Conservation (phyloP, 2,329 filamentous ascomycete genomes). For the Pestalotiopsis fici region DNA sequence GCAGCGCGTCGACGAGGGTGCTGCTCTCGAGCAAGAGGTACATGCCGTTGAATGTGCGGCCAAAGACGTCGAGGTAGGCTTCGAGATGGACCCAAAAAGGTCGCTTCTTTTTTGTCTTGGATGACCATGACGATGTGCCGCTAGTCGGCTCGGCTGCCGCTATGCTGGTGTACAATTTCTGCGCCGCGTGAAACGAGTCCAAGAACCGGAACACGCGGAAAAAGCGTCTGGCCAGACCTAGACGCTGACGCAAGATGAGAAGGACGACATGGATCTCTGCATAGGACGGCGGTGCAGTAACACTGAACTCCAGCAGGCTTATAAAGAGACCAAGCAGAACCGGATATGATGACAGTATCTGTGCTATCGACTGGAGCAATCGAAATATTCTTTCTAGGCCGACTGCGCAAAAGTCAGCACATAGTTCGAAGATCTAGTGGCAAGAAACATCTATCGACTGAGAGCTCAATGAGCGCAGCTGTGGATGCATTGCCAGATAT, state of each 20-base stretch:
- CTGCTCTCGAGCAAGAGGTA: conserved; percentile 69
- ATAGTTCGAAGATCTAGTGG: neutral
- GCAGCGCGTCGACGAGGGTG: conserved; percentile 57
- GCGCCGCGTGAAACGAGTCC: conserved; percentile 56
- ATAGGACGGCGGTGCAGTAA: conserved; percentile 19
- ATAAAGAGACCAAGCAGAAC: conserved; percentile 37
- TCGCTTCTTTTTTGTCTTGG: neutral
- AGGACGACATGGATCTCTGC: conserved; percentile 32
- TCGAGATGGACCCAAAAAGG: conserved; percentile 25
- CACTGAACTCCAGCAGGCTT: conserved; percentile 17
- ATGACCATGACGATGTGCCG: too few relatives aligned
- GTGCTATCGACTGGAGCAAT: conserved; percentile 52
- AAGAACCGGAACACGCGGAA: conserved; percentile 71
- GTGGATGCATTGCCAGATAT: neutral
- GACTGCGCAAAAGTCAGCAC: conserved; percentile 35
- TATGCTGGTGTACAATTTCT: conserved; percentile 34
- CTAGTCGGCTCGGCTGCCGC: too few relatives aligned
- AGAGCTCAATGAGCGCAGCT: neutral
- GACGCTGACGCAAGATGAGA: conserved; percentile 35
- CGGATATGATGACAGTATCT: conserved; percentile 48
- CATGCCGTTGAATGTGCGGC: conserved; percentile 62
- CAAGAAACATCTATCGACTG: neutral
- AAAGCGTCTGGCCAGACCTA: conserved; percentile 58
- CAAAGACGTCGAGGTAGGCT: conserved; percentile 54
- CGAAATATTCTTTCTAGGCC: conserved; percentile 64